These are phyloP conservation scores for Cicer arietinum DNA, from an alignment of 306 rosid species.

Conservation along the genomic window DNA sequence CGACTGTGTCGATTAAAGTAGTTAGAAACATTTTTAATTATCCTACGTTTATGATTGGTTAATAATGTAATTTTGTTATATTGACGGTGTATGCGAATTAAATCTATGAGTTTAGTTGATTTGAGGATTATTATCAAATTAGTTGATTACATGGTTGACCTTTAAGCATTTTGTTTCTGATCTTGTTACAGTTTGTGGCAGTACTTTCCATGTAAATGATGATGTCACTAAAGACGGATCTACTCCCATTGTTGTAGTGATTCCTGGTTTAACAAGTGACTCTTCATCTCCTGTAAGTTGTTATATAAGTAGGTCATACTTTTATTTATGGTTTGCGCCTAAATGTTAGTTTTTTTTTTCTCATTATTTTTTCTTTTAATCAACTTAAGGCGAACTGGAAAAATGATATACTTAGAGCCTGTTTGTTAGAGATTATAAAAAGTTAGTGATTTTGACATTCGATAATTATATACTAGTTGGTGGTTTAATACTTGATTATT, in stretches of 20 bases:
- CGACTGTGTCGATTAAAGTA: too few relatives aligned
- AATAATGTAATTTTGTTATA: too few relatives aligned
- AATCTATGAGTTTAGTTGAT: too few relatives aligned
- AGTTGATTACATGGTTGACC: neutral
- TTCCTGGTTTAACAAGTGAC: conserved; percentile 94
- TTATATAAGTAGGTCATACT: neutral
- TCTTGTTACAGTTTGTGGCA: conserved; percentile 57
- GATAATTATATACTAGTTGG: conserved; percentile 4
- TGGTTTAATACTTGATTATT: neutral
- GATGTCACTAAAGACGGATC: conserved; percentile 54
- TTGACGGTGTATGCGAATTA: too few relatives aligned
- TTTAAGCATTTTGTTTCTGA: conserved; percentile 19
- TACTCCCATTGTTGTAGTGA: conserved; percentile 69
- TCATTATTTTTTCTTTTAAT: neutral
- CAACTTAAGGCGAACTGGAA: conserved; percentile 20
- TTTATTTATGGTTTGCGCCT: conserved; percentile 11
- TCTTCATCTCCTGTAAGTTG: conserved; percentile 77
- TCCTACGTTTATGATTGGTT: too few relatives aligned
- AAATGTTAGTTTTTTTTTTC: conserved; percentile 15
- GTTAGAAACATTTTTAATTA: too few relatives aligned
- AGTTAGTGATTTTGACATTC: too few relatives aligned
- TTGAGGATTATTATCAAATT: too few relatives aligned
- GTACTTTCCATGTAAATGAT: conserved; percentile 39
- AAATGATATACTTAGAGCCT: neutral
- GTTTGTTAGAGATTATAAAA: too few relatives aligned